These are phyloP conservation scores for Calonectria montana DNA, from an alignment of 2,329 filamentous ascomycete genomes.

Conservation along the genomic window DNA sequence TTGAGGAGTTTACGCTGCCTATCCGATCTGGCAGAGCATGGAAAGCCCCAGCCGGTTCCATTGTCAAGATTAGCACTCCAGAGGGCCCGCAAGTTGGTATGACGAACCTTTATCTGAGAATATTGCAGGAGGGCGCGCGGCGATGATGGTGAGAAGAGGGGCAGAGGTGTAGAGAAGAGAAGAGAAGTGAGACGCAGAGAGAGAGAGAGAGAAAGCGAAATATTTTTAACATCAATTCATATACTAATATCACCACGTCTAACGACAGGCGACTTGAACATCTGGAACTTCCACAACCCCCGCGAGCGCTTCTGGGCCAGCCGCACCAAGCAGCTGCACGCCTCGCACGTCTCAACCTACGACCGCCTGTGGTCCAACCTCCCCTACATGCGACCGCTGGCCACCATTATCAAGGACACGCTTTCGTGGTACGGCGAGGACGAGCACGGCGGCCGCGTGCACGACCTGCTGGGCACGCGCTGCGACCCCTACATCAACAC, in stretches of 20 bases:
- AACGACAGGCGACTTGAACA: constrained; percentile 76
- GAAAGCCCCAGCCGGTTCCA: constrained; percentile 73
- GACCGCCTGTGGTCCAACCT: constrained; percentile 83
- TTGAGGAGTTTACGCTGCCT: constrained; percentile 71
- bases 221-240: neutral
- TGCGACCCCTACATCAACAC: constrained; percentile 88
- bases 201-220: neutral
- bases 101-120: constrained; percentile 26
- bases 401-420: constrained; percentile 77
- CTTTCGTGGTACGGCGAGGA: constrained; percentile 71
- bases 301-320: constrained; percentile 86
- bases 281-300: constrained; percentile 82
- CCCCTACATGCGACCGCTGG: constrained; percentile 80
- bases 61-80: constrained; percentile 80
- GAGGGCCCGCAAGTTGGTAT: constrained; percentile 79
- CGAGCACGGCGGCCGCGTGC: constrained; percentile 73
- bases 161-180: neutral
- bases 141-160: neutral
- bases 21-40: constrained; percentile 81
- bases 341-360: constrained; percentile 76
- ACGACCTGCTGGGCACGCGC: constrained; percentile 84
- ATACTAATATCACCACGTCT: constrained; percentile 9
- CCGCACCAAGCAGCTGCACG: constrained; percentile 82
- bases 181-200: neutral
- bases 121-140: neutral